These are phyloP conservation scores for Wickerhamomyces sp. DNA, from an alignment of 1,139 yeast genomes.

Conservation along the genomic window DNA sequence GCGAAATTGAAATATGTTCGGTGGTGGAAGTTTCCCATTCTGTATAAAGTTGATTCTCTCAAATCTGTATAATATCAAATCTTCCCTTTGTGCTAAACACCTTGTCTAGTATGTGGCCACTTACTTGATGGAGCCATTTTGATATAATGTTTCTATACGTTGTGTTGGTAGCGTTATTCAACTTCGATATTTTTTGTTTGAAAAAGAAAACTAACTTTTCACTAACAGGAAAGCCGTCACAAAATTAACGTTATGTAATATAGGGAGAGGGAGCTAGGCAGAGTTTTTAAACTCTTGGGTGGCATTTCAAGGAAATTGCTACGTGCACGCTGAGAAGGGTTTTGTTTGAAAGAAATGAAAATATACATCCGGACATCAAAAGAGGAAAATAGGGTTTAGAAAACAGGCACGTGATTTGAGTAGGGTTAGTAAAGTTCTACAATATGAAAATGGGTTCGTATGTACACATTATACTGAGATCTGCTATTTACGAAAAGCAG, in stretches of 20 bases:
- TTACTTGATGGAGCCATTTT: slow-evolving; percentile 52
- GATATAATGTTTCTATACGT: slow-evolving; percentile 17
- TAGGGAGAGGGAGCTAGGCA: not conserved
- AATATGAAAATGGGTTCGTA: not conserved
- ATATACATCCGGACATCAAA: slow-evolving; percentile 2
- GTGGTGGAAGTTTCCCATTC: no score
- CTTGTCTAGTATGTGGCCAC: slow-evolving; percentile 17
- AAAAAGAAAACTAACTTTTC: slow-evolving; percentile 3
- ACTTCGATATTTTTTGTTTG: slow-evolving; percentile 1
- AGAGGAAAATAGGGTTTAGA: slow-evolving; percentile 1
- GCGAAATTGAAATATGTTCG: no score
- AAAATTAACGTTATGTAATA: not conserved
- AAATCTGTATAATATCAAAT: no score
- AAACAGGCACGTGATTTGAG: not conserved
- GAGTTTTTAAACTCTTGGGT: no score
- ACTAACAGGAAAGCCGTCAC: slow-evolving; percentile 1
- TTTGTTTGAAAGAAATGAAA: not conserved
- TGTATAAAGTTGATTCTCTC: no score
- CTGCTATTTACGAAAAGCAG: not conserved
- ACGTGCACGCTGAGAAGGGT: not conserved
- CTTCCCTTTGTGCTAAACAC: no score
- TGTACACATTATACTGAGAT: slow-evolving; percentile 2
- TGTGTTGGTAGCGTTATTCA: not conserved
- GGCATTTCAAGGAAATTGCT: not conserved
- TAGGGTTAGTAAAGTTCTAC: not conserved